These are phyloP conservation scores for Boehmeria nivea DNA, from an alignment of 306 rosid genomes.

Conservation along the genomic window DNA sequence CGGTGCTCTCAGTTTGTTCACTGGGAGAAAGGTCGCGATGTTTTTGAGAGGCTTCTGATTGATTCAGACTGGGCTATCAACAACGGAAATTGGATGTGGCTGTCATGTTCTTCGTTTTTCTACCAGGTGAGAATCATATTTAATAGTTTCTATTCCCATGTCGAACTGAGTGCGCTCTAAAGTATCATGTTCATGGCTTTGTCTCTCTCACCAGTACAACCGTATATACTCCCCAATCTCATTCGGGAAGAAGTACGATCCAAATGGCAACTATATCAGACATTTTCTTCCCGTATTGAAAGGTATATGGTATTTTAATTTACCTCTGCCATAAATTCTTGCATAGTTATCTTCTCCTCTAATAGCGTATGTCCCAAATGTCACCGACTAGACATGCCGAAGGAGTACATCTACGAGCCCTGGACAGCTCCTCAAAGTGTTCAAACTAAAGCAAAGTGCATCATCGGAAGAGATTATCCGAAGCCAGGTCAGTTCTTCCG, in stretches of 20 bases:
- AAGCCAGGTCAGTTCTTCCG: slow-evolving; percentile 59
- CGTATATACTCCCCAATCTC: slow-evolving; percentile 84
- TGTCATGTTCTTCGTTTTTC: slow-evolving; percentile 88
- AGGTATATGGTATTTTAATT: slow-evolving; percentile 37
- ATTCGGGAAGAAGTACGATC: slow-evolving; percentile 91
- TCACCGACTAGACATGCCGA: slow-evolving; percentile 73
- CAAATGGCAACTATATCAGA: slow-evolving; percentile 75
- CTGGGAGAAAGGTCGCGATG: slow-evolving; percentile 95
- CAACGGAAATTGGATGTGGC: slow-evolving; percentile 97
- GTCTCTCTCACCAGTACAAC: slow-evolving; percentile 52
- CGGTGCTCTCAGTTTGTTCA: slow-evolving; percentile 59
- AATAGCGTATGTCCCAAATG: slow-evolving; percentile 13
- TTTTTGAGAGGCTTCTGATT: slow-evolving; percentile 88
- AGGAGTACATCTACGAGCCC: slow-evolving; percentile 85
- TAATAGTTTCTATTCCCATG: slow-evolving; percentile 9
- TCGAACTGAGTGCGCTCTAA: background rate
- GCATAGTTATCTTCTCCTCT: too few relatives aligned
- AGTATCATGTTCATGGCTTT: background rate
- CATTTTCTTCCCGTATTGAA: slow-evolving; percentile 78
- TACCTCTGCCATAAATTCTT: slow-evolving; percentile 15
- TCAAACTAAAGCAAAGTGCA: slow-evolving; percentile 84
- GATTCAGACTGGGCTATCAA: slow-evolving; percentile 97
- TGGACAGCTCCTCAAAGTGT: slow-evolving; percentile 90
- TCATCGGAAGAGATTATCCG: slow-evolving; percentile 90
- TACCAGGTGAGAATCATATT: slow-evolving; percentile 56